These are phyloP conservation scores for Trichophyton equinum DNA, from an alignment of 2,329 filamentous ascomycete genomes.

Conservation along the genomic window DNA sequence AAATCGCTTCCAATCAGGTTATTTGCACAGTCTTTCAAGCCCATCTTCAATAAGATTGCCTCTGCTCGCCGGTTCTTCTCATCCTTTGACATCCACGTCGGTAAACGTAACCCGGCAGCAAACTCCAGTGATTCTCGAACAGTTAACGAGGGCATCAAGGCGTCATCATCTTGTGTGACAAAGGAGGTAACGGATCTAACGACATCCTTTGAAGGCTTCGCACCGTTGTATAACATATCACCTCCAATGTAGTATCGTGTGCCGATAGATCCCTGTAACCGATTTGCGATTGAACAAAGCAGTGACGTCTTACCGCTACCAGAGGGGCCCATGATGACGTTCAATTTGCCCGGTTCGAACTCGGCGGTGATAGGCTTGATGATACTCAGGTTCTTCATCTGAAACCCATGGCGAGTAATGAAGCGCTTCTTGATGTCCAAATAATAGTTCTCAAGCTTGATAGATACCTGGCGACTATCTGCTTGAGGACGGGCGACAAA, in stretches of 20 bases:
- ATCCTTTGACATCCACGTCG: conserved; percentile 54
- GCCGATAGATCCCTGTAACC: conserved; percentile 49
- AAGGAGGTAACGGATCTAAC: conserved; percentile 62
- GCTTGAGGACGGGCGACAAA: conserved; percentile 43
- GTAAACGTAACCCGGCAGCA: conserved; percentile 58
- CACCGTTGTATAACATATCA: conserved; percentile 56
- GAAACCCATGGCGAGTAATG: conserved; percentile 33
- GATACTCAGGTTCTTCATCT: conserved; percentile 36
- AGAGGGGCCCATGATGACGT: conserved; percentile 70
- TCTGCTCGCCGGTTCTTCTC: conserved; percentile 59
- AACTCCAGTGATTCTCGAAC: conserved; percentile 63
- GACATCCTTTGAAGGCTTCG: conserved; percentile 54
- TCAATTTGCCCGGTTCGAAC: conserved; percentile 56
- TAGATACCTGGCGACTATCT: conserved; percentile 49
- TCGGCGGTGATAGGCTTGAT: conserved; percentile 53
- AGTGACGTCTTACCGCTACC: conserved; percentile 66
- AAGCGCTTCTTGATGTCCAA: conserved; percentile 52
- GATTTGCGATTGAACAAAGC: conserved; percentile 58
- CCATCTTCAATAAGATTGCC: conserved; percentile 60
- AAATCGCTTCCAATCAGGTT: conserved; percentile 60
- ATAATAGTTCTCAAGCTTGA: conserved; percentile 52
- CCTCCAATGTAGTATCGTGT: conserved; percentile 53
- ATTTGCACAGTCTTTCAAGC: conserved; percentile 64
- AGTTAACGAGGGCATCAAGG: conserved; percentile 58
- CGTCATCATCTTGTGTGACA: conserved; percentile 67